A percentile compares a stretch with the other conserved stretches of the same genome.
Conservation (phyloP, 1,284 basidiomycete species). For the Neonothopanus nambi region DNA sequence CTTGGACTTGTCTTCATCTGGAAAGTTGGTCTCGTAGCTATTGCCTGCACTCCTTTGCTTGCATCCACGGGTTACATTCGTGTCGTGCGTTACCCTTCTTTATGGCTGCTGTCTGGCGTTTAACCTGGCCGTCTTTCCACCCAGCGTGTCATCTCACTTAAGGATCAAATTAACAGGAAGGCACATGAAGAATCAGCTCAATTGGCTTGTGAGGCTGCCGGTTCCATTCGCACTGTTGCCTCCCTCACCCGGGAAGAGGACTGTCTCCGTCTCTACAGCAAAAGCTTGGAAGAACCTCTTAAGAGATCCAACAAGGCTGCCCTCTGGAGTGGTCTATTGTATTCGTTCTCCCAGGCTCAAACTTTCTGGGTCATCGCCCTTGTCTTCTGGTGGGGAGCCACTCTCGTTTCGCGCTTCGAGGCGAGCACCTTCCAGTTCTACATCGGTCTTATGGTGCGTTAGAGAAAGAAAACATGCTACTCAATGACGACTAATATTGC, state of each 20-base stretch:
- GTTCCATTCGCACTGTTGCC: conserved; percentile 91
- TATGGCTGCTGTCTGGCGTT: no score
- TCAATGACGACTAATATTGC: no score
- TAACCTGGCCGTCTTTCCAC: no score
- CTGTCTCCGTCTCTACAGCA: conserved; percentile 71
- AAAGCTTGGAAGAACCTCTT: conserved; percentile 75
- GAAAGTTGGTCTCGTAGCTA: conserved; percentile 73
- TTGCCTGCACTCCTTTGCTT: conserved; percentile 84
- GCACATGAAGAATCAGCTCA: conserved; percentile 86
- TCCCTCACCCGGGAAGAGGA: conserved; percentile 86
- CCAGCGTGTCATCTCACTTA: conserved; percentile 80
- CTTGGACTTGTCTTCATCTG: conserved; percentile 82
- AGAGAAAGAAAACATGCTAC: no score
- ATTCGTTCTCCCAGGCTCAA: conserved; percentile 78
- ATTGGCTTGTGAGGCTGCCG: conserved; percentile 90
- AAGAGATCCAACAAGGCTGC: conserved; percentile 64
- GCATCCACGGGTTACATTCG: conserved; percentile 90
- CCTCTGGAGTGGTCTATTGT: conserved; percentile 76
- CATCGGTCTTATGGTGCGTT: conserved; percentile 75
- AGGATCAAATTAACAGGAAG: conserved; percentile 86
- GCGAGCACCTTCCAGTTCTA: conserved; percentile 77
- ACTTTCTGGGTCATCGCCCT: conserved; percentile 86
- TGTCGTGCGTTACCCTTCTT: conserved; percentile 48
- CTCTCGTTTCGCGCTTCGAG: conserved; percentile 62
- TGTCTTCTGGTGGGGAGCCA: conserved; percentile 84